phyloP scores from a whole-genome alignment of 1,284 basidiomycete species.

The Ceratobasidium sp. region DNA sequence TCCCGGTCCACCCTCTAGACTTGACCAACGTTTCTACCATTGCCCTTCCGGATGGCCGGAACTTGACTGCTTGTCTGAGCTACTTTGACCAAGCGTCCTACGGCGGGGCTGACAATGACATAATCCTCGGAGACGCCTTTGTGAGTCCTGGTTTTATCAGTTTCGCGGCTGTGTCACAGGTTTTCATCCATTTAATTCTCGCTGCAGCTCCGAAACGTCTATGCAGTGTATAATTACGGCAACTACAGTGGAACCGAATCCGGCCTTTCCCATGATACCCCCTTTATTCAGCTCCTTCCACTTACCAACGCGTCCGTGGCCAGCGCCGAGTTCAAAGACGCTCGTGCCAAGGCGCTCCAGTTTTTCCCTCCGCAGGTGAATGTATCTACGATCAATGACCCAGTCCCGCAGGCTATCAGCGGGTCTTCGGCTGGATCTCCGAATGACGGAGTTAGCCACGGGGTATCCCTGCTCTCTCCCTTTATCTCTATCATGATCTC shows the following conservation, averaged over 20 bases:
- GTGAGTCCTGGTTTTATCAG: background rate
- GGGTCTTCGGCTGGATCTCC: background rate
- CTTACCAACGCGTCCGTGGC: slow-evolving; percentile 15
- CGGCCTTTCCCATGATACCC: background rate
- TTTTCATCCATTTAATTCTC: background rate
- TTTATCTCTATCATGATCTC: background rate
- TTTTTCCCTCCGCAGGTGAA: slow-evolving; percentile 17
- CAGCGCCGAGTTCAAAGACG: slow-evolving; percentile 18
- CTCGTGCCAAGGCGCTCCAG: background rate
- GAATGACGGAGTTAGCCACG: background rate
- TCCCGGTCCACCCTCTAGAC: slow-evolving; percentile 4
- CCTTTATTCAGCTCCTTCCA: slow-evolving; percentile 28
- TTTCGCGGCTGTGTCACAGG: background rate
- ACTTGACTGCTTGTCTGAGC: slow-evolving; percentile 16
- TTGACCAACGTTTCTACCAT: slow-evolving; percentile 1
- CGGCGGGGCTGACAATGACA: background rate
- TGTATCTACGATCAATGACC: slow-evolving; percentile 27
- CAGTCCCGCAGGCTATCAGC: background rate
- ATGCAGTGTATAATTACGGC: slow-evolving; percentile 33
- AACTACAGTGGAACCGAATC: slow-evolving; percentile 3
- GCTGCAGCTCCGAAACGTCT: slow-evolving; percentile 30
- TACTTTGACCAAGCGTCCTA: background rate
- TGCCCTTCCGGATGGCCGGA: background rate
- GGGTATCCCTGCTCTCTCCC: background rate
- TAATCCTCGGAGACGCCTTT: slow-evolving; percentile 23